Percentiles rank a stretch among this genome's conserved stretches.
phyloP scores from a whole-genome alignment of 225 moss, liverwort and hornwort species.

The Marchantia paleacea region DNA sequence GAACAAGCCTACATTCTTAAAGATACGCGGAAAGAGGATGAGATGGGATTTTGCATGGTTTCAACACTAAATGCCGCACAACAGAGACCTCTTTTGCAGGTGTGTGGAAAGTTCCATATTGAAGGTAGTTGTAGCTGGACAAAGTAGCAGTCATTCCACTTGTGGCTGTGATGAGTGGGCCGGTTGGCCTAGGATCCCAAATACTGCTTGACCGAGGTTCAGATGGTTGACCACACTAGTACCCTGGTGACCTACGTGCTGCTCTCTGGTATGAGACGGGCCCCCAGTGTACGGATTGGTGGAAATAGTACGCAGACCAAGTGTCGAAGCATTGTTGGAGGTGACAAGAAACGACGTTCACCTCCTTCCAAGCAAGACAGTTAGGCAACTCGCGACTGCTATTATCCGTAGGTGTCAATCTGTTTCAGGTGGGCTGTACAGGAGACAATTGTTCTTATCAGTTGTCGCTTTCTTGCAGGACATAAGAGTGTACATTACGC shows the following conservation, averaged over 20 bases:
- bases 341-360: no score
- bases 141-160: neutral
- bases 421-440: neutral
- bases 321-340: neutral
- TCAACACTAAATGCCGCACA: slow-evolving; percentile 58
- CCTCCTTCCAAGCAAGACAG: no score
- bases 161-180: neutral
- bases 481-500: slow-evolving; percentile 72
- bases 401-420: neutral
- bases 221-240: neutral
- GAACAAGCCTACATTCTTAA: slow-evolving; percentile 70
- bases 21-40: slow-evolving; percentile 78
- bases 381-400: neutral
- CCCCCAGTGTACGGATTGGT: neutral
- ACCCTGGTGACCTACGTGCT: neutral
- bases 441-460: slow-evolving; percentile 5
- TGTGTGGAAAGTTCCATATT: slow-evolving; percentile 17
- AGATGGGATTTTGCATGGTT: slow-evolving; percentile 83
- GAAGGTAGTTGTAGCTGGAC: neutral
- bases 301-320: neutral
- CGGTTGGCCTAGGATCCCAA: neutral
- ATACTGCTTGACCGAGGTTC: neutral
- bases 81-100: slow-evolving; percentile 66
- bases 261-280: no score
- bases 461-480: slow-evolving; percentile 40